Conservation (phyloP, 768 basidiomycete genomes). For the Mycena alexandri region DNA sequence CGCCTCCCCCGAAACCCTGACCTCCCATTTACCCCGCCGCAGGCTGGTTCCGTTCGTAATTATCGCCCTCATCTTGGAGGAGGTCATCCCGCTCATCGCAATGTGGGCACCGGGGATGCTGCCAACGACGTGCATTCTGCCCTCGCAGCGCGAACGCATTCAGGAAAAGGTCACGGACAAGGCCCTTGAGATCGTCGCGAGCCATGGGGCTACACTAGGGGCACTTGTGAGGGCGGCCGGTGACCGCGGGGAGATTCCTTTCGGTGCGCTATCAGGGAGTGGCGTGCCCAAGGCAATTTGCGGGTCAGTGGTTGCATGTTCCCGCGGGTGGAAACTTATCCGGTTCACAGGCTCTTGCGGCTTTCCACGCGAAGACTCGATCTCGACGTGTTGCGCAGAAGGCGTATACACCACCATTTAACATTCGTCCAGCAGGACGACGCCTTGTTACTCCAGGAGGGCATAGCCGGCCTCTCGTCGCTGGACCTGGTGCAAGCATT, state of each 20-base stretch:
- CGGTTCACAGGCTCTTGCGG: conserved; percentile 50
- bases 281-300: conserved; percentile 62
- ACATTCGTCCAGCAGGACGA: conserved; percentile 73
- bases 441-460: conserved; percentile 66
- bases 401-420: conserved; percentile 58
- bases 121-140: conserved; percentile 88
- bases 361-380: conserved; percentile 56
- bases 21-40: conserved; percentile 20
- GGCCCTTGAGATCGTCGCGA: conserved; percentile 53
- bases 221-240: conserved; percentile 49
- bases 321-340: conserved; percentile 10
- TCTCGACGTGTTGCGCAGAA: conserved; percentile 55
- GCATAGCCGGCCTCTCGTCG: conserved; percentile 58
- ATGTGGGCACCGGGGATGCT: conserved; percentile 88
- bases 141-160: conserved; percentile 79
- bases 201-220: conserved; percentile 52
- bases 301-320: conserved; percentile 60
- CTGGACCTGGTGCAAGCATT: conserved; percentile 75
- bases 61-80: conserved; percentile 81
- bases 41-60: conserved; percentile 86
- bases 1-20: conserved; percentile 34
- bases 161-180: conserved; percentile 67
- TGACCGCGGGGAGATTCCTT: conserved; percentile 50
- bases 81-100: conserved; percentile 85
- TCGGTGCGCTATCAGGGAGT: conserved; percentile 45